These are phyloP conservation scores for Lepidopterella palustris DNA, from an alignment of 495 filamentous ascomycete genomes.

Conservation along the genomic window DNA sequence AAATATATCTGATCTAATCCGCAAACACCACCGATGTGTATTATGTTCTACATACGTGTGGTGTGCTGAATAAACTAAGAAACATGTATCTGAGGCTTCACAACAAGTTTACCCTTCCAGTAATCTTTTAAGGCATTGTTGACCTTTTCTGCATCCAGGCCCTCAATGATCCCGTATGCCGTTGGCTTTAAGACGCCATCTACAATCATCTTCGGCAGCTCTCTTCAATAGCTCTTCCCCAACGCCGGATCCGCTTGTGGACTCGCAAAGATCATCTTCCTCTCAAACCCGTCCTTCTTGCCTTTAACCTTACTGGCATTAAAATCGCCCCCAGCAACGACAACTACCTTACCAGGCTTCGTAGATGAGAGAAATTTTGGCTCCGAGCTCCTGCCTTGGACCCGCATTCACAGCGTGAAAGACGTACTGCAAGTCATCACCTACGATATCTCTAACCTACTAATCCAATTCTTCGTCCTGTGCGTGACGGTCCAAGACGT, in stretches of 20 bases:
- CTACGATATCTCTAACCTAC: slow-evolving; percentile 29
- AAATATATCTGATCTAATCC: too few species aligned
- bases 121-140: slow-evolving; percentile 18
- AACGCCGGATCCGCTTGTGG: slow-evolving; percentile 2
- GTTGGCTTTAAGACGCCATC: slow-evolving; percentile 23
- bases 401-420: slow-evolving; percentile 30
- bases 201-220: slow-evolving; percentile 25
- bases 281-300: slow-evolving; percentile 30
- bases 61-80: too few species aligned
- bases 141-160: slow-evolving; percentile 17
- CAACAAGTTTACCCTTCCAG: slow-evolving; percentile 15
- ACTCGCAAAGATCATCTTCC: slow-evolving; percentile 7
- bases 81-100: slow-evolving; percentile 11
- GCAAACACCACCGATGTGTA: too few species aligned
- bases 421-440: slow-evolving; percentile 35
- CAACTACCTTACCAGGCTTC: slow-evolving; percentile 31
- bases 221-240: slow-evolving; percentile 22
- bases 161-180: slow-evolving; percentile 10
- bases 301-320: slow-evolving; percentile 14
- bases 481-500: slow-evolving; percentile 27
- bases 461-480: slow-evolving; percentile 23
- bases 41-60: too few species aligned
- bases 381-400: slow-evolving; percentile 21
- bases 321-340: slow-evolving; percentile 19
- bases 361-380: slow-evolving; percentile 30